Evolutionary conservation across 2,329 filamentous ascomycete species (phyloP).

Genomic region (Fusarium goolgardi): DNA sequence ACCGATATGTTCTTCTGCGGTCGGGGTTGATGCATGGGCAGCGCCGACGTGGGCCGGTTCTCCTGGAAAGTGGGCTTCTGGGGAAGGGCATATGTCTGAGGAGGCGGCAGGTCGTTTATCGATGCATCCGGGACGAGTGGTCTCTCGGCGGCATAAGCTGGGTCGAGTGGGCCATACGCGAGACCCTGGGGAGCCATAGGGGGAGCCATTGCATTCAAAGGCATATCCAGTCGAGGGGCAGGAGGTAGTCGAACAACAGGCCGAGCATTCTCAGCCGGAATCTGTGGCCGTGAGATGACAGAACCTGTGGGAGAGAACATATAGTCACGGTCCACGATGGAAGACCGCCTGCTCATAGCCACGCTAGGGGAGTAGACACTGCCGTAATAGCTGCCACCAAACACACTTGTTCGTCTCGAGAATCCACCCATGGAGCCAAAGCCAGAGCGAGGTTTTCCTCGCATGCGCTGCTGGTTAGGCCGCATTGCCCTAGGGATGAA

Average conservation of each 20-base stretch:
- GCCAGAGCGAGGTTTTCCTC: constrained; percentile 77
- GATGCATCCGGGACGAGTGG: constrained; percentile 48
- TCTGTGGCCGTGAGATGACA: constrained; percentile 74
- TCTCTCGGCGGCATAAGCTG: constrained; percentile 31
- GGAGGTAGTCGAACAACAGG: constrained; percentile 89
- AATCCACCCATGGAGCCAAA: constrained; percentile 74
- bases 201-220: constrained; percentile 36
- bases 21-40: constrained; percentile 91
- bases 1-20: constrained; percentile 95
- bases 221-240: constrained; percentile 54
- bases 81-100: constrained; percentile 68
- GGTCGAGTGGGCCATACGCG: constrained; percentile 30
- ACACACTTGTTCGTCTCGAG: constrained; percentile 86
- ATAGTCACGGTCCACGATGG: constrained; percentile 74
- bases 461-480: constrained; percentile 85
- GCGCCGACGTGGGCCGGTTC: constrained; percentile 60
- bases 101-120: constrained; percentile 66
- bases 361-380: constrained; percentile 88
- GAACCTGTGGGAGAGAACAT: constrained; percentile 86
- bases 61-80: constrained; percentile 70
- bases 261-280: constrained; percentile 69
- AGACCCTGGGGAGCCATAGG: constrained; percentile 13
- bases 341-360: constrained; percentile 89
- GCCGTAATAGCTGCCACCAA: constrained; percentile 75
- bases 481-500: constrained; percentile 95